Conservation (phyloP, 257 asterid genomes). For the Lycium ferocissimum region DNA sequence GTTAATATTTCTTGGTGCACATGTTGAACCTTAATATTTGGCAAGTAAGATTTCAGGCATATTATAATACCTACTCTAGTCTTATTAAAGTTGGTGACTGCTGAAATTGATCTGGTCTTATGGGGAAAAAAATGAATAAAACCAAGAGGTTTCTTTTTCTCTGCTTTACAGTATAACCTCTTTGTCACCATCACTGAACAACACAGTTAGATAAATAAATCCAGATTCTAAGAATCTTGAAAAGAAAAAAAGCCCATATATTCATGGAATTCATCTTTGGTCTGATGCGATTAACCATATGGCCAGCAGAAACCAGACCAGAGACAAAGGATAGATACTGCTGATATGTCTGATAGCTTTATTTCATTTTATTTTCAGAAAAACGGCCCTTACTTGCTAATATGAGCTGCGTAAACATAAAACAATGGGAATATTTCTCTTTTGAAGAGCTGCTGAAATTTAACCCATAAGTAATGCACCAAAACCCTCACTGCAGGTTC, state of each 20-base stretch:
- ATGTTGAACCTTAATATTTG: conserved; percentile 13
- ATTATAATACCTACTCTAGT: neutral
- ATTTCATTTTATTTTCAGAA: neutral
- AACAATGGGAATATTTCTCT: neutral
- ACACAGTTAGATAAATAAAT: neutral
- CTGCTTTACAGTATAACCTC: neutral
- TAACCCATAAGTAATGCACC: neutral
- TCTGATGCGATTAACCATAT: neutral
- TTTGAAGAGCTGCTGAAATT: neutral
- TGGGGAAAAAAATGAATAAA: neutral
- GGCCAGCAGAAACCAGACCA: neutral
- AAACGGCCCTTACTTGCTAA: neutral
- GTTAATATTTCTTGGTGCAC: neutral
- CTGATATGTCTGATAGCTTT: neutral
- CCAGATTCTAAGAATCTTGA: neutral
- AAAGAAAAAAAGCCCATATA: neutral
- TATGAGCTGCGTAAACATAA: neutral
- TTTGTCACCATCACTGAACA: neutral
- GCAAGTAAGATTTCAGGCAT: neutral
- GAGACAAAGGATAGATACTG: neutral
- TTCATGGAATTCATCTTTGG: neutral
- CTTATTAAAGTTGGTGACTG: neutral
- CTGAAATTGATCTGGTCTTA: neutral
- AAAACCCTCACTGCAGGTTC: neutral
- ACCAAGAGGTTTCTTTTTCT: neutral